Percentiles rank a stretch among this genome's conserved stretches.
Conservation (phyloP, 495 filamentous ascomycete genomes). For the Pseudoneurospora amorphoporcata region DNA sequence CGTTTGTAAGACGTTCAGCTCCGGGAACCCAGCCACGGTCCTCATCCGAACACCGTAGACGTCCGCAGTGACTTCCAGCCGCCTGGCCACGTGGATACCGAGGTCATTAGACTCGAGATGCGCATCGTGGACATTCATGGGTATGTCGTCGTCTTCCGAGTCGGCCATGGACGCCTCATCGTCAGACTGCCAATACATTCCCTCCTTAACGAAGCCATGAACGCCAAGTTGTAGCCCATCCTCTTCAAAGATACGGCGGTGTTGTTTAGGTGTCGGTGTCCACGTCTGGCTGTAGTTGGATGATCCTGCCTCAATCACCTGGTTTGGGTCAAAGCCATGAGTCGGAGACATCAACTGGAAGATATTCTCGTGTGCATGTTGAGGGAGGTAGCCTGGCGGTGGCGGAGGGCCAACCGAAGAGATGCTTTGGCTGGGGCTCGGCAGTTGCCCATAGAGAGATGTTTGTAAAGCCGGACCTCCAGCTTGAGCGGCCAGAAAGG, state of each 20-base stretch:
- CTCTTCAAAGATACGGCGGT: not conserved
- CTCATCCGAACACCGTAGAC: constrained; percentile 27
- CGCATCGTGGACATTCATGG: constrained; percentile 16
- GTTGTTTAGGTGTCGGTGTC: not conserved
- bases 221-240: not conserved
- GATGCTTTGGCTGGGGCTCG: not conserved
- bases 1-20: constrained; percentile 57
- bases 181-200: constrained; percentile 42
- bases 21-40: constrained; percentile 31
- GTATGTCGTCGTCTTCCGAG: constrained; percentile 39
- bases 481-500: not conserved
- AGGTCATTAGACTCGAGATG: constrained; percentile 28
- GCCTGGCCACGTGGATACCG: constrained; percentile 29
- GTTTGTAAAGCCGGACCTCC: not conserved
- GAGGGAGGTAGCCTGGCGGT: not conserved
- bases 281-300: not conserved
- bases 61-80: constrained; percentile 21
- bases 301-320: not conserved
- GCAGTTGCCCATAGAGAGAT: not conserved
- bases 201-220: constrained; percentile 17
- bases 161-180: constrained; percentile 54
- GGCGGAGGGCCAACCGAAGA: not conserved
- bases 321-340: not conserved
- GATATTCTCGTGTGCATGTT: not conserved
- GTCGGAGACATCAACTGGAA: not conserved